Evolutionary conservation across 129 eudicot species (phyloP), one percentile per base, ranked within the genome.

Genomic region (Scalesia atractyloides): DNA sequence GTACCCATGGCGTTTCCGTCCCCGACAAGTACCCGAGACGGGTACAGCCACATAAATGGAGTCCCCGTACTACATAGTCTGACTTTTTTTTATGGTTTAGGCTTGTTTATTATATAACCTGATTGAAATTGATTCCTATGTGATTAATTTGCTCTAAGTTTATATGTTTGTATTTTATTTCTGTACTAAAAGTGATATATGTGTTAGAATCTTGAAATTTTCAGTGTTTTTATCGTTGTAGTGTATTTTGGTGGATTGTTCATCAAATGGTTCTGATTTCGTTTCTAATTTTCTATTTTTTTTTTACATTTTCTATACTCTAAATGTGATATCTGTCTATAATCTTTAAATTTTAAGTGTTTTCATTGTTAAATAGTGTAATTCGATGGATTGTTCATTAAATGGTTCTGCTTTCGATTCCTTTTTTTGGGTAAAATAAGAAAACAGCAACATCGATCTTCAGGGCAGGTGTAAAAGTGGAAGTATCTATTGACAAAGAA

Each of bases 391-490:
- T 69, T 59, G 73, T 24, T 71, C 5, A 71, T 49, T 71, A 43
- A 39, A 47, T 73, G 52, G 72, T 84, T 79, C 66, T 79, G 73
- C 51, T 77, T 64, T 66, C 63, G 48, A 76, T 54, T 69, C 72
- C 60, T 70, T 78, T 79, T 70, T 78, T 79, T 41, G 54, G 53
- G 51, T 59, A 44, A 68, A 67, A 44, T 65, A 79, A 89, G 91
- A 81, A 81, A 83, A 77, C 73, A 84, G 72, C 80, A 72, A 87
- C 78, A 41, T 73, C 67, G 81, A 77, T 84, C 77, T 84, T 84
- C 81, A 81, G 85, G 72, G 75, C 69, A 24, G 96, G 94, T 30
- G 33, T 57, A 79, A 72, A 80, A 73, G 91, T 86, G 50, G 94
- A 89, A 78, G 81, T 86, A 30, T 83, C 70, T 5, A 70, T 86